Percentiles rank a stretch among this genome's conserved stretches.
Evolutionary conservation across 2,329 filamentous ascomycete species (phyloP).

Genomic region (Ophiostoma triangulosporum): DNA sequence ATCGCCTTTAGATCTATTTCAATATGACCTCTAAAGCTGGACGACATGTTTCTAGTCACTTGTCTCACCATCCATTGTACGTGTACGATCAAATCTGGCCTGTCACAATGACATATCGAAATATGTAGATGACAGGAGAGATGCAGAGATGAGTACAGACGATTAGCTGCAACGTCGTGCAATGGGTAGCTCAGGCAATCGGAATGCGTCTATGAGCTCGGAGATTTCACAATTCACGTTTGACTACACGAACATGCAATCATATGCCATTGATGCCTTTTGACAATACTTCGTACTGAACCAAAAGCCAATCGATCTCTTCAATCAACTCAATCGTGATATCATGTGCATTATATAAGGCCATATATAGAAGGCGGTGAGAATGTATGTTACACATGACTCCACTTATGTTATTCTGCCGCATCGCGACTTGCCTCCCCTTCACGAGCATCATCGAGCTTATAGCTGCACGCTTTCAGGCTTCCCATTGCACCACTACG

Average conservation of each 20-base stretch:
- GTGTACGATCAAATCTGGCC: too few relatives aligned
- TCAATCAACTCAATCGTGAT: background rate
- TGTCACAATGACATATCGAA: too few relatives aligned
- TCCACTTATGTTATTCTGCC: conserved; percentile 7
- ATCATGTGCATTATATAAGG: background rate
- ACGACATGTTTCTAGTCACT: too few relatives aligned
- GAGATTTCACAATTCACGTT: too few relatives aligned
- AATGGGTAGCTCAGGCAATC: too few relatives aligned
- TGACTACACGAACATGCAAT: background rate
- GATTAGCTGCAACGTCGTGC: too few relatives aligned
- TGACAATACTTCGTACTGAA: background rate
- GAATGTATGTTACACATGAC: background rate
- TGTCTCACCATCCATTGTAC: too few relatives aligned
- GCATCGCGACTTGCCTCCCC: background rate
- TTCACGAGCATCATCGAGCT: background rate
- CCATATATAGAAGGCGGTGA: conserved; percentile 10
- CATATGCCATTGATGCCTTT: background rate
- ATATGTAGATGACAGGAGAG: too few relatives aligned
- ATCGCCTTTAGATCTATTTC: too few relatives aligned
- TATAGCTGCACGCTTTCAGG: background rate
- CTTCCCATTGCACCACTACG: background rate
- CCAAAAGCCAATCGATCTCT: background rate
- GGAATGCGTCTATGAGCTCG: too few relatives aligned
- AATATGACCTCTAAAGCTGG: too few relatives aligned
- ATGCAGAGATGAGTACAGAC: too few relatives aligned